Percentiles rank a stretch among this genome's conserved stretches.
These are phyloP conservation scores for Closterium sp. DNA, from an alignment of 139 green algal genomes.

Conservation along the genomic window DNA sequence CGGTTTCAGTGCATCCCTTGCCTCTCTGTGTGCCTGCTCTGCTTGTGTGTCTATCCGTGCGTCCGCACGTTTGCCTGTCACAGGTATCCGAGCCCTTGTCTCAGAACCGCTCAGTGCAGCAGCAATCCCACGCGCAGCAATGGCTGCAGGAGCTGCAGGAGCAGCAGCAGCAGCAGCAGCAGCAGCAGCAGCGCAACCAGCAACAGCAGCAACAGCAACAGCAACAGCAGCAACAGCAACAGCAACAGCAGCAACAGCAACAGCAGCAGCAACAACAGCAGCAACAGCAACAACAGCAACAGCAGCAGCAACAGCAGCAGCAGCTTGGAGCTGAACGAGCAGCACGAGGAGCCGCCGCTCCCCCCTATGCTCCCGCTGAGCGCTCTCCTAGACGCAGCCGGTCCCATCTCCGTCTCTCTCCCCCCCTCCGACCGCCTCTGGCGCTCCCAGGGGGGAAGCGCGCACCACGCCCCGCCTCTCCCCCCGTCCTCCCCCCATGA, in stretches of 20 bases:
- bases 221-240: constrained; percentile 32
- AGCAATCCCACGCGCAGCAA: neutral
- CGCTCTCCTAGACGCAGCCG: neutral
- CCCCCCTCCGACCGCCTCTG: neutral
- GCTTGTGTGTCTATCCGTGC: neutral
- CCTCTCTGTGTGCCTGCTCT: no score
- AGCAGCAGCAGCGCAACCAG: constrained; percentile 19
- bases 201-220: neutral
- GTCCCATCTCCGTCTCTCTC: neutral
- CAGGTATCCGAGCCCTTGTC: neutral
- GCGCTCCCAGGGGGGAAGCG: neutral
- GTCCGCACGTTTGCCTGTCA: neutral
- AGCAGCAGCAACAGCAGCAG: constrained; percentile 52
- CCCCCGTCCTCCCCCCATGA: neutral
- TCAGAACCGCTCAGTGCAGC: neutral
- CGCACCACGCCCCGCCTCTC: neutral
- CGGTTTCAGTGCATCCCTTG: no score
- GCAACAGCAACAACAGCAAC: constrained; percentile 32
- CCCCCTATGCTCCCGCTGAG: neutral
- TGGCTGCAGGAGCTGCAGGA: neutral
- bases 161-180: constrained; percentile 52
- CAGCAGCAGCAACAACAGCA: constrained; percentile 30
- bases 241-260: constrained; percentile 18
- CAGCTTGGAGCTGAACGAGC: neutral
- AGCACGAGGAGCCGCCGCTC: neutral